Conservation (phyloP, 2,329 filamentous ascomycete species). For the Aspergillus sp. region DNA sequence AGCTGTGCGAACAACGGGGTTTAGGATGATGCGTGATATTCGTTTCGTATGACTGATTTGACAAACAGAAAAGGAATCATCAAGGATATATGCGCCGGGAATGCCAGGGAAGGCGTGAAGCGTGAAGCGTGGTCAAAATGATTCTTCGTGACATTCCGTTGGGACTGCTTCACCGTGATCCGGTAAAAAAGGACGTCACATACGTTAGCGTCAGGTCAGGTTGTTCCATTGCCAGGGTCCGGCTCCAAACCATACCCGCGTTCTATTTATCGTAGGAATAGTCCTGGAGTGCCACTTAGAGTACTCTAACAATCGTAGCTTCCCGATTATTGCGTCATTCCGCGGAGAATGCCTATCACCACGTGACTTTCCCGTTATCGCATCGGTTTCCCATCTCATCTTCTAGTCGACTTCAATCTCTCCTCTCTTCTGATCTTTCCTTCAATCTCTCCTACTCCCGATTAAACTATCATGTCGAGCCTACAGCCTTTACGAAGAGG, state of each 20-base stretch:
- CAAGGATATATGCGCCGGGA: too few relatives aligned
- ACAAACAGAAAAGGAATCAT: background rate
- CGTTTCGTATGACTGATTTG: background rate
- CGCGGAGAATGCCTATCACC: conserved; percentile 24
- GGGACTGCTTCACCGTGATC: too few relatives aligned
- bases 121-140: too few relatives aligned
- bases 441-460: conserved; percentile 1
- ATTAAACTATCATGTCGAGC: conserved; percentile 17
- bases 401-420: conserved; percentile 6
- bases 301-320: background rate
- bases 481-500: conserved; percentile 23
- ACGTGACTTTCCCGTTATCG: conserved; percentile 33
- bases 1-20: conserved; percentile 52
- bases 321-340: conserved; percentile 2
- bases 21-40: conserved; percentile 11
- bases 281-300: too few relatives aligned
- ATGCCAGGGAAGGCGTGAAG: too few relatives aligned
- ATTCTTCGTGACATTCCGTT: too few relatives aligned
- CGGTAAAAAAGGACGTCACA: too few relatives aligned
- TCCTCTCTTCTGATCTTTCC: conserved; percentile 3
- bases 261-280: too few relatives aligned
- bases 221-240: too few relatives aligned
- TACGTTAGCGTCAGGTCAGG: too few relatives aligned
- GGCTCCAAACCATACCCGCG: too few relatives aligned
- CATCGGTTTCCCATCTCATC: conserved; percentile 9